Percentiles rank a stretch among this genome's conserved stretches.
Conservation (phyloP, 306 rosid species). For the Bauhinia variegata region DNA sequence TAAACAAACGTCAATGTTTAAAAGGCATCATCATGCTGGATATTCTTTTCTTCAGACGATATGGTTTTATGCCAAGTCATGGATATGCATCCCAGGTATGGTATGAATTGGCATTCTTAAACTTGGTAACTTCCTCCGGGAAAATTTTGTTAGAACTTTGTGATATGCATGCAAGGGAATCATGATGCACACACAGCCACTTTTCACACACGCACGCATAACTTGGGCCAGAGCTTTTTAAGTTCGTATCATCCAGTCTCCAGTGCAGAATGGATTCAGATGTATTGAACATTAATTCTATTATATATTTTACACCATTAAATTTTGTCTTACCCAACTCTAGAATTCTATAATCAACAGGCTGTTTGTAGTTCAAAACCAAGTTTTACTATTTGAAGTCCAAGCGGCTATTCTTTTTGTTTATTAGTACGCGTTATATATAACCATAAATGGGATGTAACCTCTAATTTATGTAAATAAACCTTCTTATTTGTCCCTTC, state of each 20-base stretch:
- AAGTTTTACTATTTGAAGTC: background rate
- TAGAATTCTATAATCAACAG: background rate
- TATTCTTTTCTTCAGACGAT: constrained; percentile 38
- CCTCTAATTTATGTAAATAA: too few relatives aligned
- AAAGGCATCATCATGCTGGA: constrained; percentile 32
- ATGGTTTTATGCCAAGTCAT: constrained; percentile 40
- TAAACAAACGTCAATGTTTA: constrained; percentile 12
- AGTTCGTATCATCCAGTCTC: constrained; percentile 12
- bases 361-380: constrained; percentile 4
- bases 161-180: constrained; percentile 2
- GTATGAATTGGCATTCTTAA: constrained; percentile 35
- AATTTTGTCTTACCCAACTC: constrained; percentile 1
- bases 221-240: constrained; percentile 9
- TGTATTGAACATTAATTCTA: constrained; percentile 1
- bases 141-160: background rate
- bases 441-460: too few relatives aligned
- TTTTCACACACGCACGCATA: background rate
- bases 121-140: constrained; percentile 32
- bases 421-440: too few relatives aligned
- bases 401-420: background rate
- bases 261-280: background rate
- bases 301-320: background rate
- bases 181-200: constrained; percentile 1
- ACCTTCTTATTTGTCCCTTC: too few relatives aligned
- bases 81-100: constrained; percentile 45